Base-by-base conservation (phyloP, 2,329 filamentous ascomycete genomes). In the Pseudogymnoascus sp. region DNA sequence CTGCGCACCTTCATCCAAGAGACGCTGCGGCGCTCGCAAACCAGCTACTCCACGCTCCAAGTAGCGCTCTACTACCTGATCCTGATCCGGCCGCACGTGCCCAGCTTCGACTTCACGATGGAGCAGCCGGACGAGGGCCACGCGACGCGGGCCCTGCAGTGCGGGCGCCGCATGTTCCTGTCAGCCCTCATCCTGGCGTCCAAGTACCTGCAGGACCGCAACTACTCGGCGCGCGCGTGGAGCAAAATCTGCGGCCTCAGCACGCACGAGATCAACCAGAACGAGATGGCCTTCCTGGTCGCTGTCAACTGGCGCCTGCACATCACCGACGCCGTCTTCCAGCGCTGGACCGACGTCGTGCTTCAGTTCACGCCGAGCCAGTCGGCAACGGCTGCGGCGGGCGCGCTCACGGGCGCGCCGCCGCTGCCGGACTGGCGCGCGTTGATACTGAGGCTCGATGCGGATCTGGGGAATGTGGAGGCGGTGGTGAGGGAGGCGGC, bases 211-310 rank as follows among this genome's bases (percentile, higher is more conserved):
- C 95, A 99, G 77, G 95, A 99, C 75, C 88, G 93, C 69, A 99
- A 97, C 78, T 99, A 96, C 77, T 97, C 95, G 13, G 92, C 95
- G 60, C 88, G 93, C 63, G 95, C 95, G 44, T 99, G 95, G 95
- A 97, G 93, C 76, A 97, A 96, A 81, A 99, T 99, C 70, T 97
- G 95, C 17, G 95, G 95, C n/a, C 81, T 99, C 64, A 91, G 90
- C 74, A 93, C 92, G 3, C 81, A 85, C 64, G 95, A 99, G 78
- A 97, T 99, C 76, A 97, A 97, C 77, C 89, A 92, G 73, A 97
- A 97, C 75, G 95, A 99, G 78, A 88, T 96, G 75, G 87, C 90
- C 17, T 99, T 97, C 74, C 83, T 99, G 57, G 79, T 88, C 66
- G 90, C 93, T 53, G 91, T 99, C 67, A 88, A 91, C 75, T 99